A percentile compares a stretch with the other conserved stretches of the same genome.
These are phyloP conservation scores for Punctularia strigosozonata DNA, from an alignment of 768 basidiomycete species.

Conservation along the genomic window DNA sequence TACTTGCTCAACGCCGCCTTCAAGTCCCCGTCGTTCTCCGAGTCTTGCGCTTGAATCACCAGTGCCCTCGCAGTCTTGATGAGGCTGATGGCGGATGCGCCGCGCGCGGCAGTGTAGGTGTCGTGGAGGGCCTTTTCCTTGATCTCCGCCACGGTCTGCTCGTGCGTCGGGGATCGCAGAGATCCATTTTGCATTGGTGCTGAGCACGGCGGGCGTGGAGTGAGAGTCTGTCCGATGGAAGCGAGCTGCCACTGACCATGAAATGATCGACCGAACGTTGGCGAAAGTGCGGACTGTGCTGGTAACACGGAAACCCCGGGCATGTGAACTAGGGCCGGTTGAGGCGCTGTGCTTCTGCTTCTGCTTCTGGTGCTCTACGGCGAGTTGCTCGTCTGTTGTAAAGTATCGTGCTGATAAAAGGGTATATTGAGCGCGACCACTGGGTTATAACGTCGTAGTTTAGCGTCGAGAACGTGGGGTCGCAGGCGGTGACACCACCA, in stretches of 20 bases:
- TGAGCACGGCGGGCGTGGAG: constrained; percentile 3
- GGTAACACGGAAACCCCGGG: constrained; percentile 29
- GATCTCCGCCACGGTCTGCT: constrained; percentile 32
- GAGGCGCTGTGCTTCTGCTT: too few species aligned
- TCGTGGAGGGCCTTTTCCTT: constrained; percentile 33
- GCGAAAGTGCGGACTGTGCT: constrained; percentile 24
- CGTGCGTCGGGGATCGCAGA: constrained; percentile 12
- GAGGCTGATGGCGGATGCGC: constrained; percentile 47
- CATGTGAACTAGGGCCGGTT: constrained; percentile 22
- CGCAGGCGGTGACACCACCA: too few species aligned
- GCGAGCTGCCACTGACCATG: constrained; percentile 12
- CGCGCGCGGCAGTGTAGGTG: constrained; percentile 40
- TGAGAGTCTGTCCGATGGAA: constrained; percentile 9
- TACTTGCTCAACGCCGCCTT: constrained; percentile 47
- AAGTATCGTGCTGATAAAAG: too few species aligned
- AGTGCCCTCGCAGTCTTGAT: constrained; percentile 53
- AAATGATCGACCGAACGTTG: constrained; percentile 17
- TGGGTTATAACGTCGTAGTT: too few species aligned
- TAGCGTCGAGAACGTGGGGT: too few species aligned
- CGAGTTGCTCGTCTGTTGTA: too few species aligned
- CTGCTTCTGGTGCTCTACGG: too few species aligned
- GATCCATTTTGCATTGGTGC: constrained; percentile 31
- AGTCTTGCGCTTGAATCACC: constrained; percentile 35
- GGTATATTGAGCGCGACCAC: too few species aligned
- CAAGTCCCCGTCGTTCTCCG: constrained; percentile 48